These are phyloP conservation scores for Zygotorulaspora danielsina DNA, from an alignment of 805 yeast species.

Conservation along the genomic window DNA sequence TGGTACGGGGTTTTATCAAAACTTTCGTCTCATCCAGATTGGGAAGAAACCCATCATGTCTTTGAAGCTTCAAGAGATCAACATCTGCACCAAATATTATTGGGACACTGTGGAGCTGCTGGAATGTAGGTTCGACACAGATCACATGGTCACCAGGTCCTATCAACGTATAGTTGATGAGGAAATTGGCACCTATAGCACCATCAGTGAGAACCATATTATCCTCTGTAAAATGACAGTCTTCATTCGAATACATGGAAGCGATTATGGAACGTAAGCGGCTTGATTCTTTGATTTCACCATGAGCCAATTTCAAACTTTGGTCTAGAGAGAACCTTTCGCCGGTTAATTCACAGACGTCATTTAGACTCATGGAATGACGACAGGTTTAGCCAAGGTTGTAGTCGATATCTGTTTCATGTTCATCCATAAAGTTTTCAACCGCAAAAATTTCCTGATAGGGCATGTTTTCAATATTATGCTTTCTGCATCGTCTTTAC, in stretches of 20 bases:
- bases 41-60: slow-evolving; percentile 39
- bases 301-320: slow-evolving; percentile 40
- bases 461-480: slow-evolving; percentile 41
- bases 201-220: slow-evolving; percentile 50
- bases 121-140: slow-evolving; percentile 48
- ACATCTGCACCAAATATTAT: slow-evolving; percentile 43
- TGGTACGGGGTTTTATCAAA: slow-evolving; percentile 39
- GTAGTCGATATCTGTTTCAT: slow-evolving; percentile 39
- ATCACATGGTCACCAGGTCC: slow-evolving; percentile 46
- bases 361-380: slow-evolving; percentile 41
- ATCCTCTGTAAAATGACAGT: slow-evolving; percentile 24
- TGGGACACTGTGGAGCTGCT: slow-evolving; percentile 49
- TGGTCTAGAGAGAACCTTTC: slow-evolving; percentile 25
- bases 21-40: slow-evolving; percentile 34
- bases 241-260: slow-evolving; percentile 32
- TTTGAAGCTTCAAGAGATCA: slow-evolving; percentile 34
- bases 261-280: slow-evolving; percentile 39
- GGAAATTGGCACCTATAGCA: slow-evolving; percentile 53
- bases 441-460: slow-evolving; percentile 44
- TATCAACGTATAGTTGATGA: slow-evolving; percentile 42
- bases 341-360: slow-evolving; percentile 36
- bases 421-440: slow-evolving; percentile 52
- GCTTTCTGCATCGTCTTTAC: too few relatives aligned
- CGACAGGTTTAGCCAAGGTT: slow-evolving; percentile 54
- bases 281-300: slow-evolving; percentile 45